Percentiles rank a stretch among this genome's conserved stretches.
Evolutionary conservation across 768 basidiomycete species (phyloP).

Genomic region (Tylopilus sp.): DNA sequence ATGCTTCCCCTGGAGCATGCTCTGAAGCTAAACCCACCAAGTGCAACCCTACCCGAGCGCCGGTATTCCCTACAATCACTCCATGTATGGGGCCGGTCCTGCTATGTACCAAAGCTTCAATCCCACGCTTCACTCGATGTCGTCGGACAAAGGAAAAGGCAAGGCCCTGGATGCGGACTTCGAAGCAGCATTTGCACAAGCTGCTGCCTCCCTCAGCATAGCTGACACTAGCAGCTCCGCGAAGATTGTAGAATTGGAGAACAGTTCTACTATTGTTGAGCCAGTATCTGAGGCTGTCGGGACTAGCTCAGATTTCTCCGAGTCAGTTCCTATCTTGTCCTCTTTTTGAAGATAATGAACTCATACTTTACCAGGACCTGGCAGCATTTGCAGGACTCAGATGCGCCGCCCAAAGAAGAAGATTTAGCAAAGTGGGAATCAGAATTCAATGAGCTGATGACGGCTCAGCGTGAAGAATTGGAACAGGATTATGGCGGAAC

Average conservation of each 20-base stretch:
- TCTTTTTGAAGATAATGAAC: neutral
- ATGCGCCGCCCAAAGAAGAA: slow-evolving; percentile 52
- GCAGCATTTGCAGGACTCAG: slow-evolving; percentile 58
- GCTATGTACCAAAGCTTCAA: slow-evolving; percentile 34
- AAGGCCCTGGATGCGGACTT: slow-evolving; percentile 77
- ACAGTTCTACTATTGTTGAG: slow-evolving; percentile 38
- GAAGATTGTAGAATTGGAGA: slow-evolving; percentile 53
- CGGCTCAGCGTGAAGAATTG: slow-evolving; percentile 58
- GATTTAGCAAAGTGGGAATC: slow-evolving; percentile 81
- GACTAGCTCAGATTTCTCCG: slow-evolving; percentile 45
- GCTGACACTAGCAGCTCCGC: slow-evolving; percentile 40
- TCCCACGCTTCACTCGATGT: slow-evolving; percentile 19
- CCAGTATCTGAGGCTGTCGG: slow-evolving; percentile 34
- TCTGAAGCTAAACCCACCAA: slow-evolving; percentile 13
- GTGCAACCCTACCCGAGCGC: slow-evolving; percentile 40
- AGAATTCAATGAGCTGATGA: slow-evolving; percentile 78
- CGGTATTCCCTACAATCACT: slow-evolving; percentile 33
- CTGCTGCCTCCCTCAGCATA: slow-evolving; percentile 49
- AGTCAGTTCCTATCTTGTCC: slow-evolving; percentile 37
- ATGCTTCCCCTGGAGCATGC: neutral
- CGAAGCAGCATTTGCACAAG: slow-evolving; percentile 79
- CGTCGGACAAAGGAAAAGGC: slow-evolving; percentile 63
- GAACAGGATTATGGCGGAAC: slow-evolving; percentile 58
- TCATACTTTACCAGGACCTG: slow-evolving; percentile 45
- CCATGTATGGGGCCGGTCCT: slow-evolving; percentile 34